Evolutionary conservation across 805 yeast species (phyloP).

Genomic region (Tetrapisispora arboricola): DNA sequence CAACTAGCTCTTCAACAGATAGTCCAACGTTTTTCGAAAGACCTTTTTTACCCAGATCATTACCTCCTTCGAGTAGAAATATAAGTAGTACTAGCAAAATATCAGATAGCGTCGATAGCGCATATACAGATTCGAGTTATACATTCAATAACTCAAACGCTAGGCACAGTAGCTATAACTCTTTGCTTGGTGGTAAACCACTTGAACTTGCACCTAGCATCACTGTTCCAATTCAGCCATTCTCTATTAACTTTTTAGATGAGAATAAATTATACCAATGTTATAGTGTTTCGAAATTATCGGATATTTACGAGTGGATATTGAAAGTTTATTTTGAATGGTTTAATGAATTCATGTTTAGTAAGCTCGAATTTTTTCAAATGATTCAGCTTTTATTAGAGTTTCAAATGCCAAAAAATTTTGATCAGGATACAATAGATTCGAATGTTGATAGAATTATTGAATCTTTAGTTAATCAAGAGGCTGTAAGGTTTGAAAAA

Average conservation of each 20-base stretch:
- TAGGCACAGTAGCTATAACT: conserved; percentile 26
- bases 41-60: conserved; percentile 14
- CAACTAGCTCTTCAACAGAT: not conserved
- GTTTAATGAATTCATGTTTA: conserved; percentile 43
- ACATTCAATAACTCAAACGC: conserved; percentile 25
- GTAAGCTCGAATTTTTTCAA: conserved; percentile 42
- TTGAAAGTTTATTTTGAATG: conserved; percentile 37
- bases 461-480: conserved; percentile 32
- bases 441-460: conserved; percentile 41
- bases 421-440: conserved; percentile 40
- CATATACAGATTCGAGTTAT: conserved; percentile 27
- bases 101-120: conserved; percentile 26
- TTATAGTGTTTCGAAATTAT: conserved; percentile 36
- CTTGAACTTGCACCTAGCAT: conserved; percentile 26
- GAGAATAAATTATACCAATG: conserved; percentile 43
- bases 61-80: conserved; percentile 11
- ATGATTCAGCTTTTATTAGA: conserved; percentile 42
- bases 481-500: conserved; percentile 34
- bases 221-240: conserved; percentile 46
- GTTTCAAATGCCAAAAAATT: conserved; percentile 40
- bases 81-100: conserved; percentile 17
- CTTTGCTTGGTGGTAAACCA: conserved; percentile 26
- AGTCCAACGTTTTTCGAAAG: conserved; percentile 8
- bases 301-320: conserved; percentile 46
- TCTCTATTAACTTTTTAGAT: conserved; percentile 39